phyloP scores from a whole-genome alignment of 2,329 filamentous ascomycete genomes.

The Pseudogymnoascus pannorum region DNA sequence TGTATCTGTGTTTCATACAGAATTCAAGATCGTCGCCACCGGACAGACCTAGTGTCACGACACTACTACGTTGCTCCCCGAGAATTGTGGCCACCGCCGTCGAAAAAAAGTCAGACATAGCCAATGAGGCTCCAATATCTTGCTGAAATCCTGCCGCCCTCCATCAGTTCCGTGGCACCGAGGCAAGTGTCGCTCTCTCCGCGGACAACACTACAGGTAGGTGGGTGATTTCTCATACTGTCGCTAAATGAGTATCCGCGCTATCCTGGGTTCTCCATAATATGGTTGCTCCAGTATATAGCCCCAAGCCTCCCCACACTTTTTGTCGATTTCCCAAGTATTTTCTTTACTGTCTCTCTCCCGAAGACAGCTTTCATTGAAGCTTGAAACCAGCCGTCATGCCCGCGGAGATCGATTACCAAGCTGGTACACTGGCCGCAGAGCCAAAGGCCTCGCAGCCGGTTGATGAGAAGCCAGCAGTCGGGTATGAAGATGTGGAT shows the following conservation, averaged over 20 bases:
- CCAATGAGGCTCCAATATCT: constrained; percentile 4
- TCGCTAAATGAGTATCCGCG: neutral
- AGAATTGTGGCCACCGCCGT: constrained; percentile 3
- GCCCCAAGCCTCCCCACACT: constrained; percentile 3
- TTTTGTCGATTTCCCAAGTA: neutral
- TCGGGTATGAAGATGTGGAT: neutral
- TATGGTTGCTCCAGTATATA: constrained; percentile 7
- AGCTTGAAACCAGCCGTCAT: constrained; percentile 7
- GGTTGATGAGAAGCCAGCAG: constrained; percentile 2
- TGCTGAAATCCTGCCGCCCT: neutral
- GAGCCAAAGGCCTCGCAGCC: neutral
- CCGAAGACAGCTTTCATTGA: constrained; percentile 5
- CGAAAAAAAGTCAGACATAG: neutral
- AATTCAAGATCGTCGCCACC: constrained; percentile 2
- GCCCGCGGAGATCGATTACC: neutral
- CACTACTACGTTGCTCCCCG: constrained; percentile 1
- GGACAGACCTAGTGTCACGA: neutral
- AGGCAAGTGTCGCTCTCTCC: neutral
- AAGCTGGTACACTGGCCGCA: neutral
- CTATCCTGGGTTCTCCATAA: constrained; percentile 3
- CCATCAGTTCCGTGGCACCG: neutral
- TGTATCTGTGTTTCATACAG: neutral
- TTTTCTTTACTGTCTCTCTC: constrained; percentile 1
- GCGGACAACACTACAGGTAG: neutral
- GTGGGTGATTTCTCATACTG: constrained; percentile 1